Evolutionary conservation across 2,329 filamentous ascomycete genomes (phyloP), one percentile per base, ranked within the genome.

Genomic region (Fusarium robinianum): DNA sequence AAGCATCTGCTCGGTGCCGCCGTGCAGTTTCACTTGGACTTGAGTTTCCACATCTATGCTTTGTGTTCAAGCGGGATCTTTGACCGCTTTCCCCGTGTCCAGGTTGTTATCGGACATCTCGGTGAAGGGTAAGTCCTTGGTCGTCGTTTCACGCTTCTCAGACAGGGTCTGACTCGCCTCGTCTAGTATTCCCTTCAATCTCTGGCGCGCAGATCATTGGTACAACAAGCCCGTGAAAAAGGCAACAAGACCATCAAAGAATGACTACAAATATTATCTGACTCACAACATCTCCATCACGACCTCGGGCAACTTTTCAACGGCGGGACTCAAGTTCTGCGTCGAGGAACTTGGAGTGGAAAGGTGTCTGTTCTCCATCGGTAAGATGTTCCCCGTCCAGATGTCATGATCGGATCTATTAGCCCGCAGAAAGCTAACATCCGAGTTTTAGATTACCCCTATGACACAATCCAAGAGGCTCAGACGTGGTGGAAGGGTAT

Each of bases 1-100:
- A 46, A 40, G 7, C 50, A 52, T 12, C 17, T 50, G 2, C 33
- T 44, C 2, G 45, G 47, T 0, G 47, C 47, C 0, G 45, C 45
- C 2, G 47, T 50, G 0, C 45, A 49, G 10, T 49, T 50, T 2
- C 45, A 36, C 6, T 7, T 49, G 5, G 48, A 37, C 14, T 32
- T 37, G 1, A 43, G 31, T 3, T 53, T 48, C 2, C 50, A 53
- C 3, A 39, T 53, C 3, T 48, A 49, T 4, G 39, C 48, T 0
- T 15, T 53, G n/a, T 52, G 50, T 7, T 52, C 48, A 1, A 52
- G 44, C 10, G 48, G 50, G 21, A 9, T 45, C 6, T 52, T 52
- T 27, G 50, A 53, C 10, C 7, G 8, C 4, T 51, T 53, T 0
- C 34, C 47, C 0, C 5, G n/a, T 1, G 24, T 15, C 2, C 46